phyloP scores from a whole-genome alignment of 352 stramenopile species.

The Blastocystis sp. region DNA sequence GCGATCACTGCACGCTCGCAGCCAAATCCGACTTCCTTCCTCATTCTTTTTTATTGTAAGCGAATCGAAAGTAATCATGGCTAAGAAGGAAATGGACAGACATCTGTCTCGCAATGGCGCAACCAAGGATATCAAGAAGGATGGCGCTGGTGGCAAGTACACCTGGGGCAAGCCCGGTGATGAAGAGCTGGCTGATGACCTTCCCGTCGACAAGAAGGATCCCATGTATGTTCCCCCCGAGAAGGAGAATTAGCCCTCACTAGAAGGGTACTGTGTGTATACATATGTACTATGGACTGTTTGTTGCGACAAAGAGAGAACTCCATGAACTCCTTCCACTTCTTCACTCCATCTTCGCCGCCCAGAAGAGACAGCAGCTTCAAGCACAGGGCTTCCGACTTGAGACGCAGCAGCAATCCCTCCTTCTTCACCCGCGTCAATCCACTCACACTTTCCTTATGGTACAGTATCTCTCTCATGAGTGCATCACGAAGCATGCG shows the following conservation, averaged over 20 bases:
- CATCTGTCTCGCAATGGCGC: constrained; percentile 70
- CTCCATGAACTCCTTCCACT: background rate
- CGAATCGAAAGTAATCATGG: constrained; percentile 17
- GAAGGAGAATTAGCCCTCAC: constrained; percentile 67
- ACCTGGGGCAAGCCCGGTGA: constrained; percentile 72
- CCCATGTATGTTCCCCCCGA: constrained; percentile 70
- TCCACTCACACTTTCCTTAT: background rate
- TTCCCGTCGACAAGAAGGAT: constrained; percentile 70
- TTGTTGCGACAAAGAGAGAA: constrained; percentile 1
- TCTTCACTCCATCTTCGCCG: background rate
- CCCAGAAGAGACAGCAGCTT: background rate
- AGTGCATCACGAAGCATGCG: background rate
- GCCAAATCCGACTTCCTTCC: background rate
- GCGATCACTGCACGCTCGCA: constrained; percentile 7
- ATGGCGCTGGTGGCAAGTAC: constrained; percentile 71
- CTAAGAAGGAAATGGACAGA: constrained; percentile 70
- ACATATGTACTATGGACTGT: constrained; percentile 21
- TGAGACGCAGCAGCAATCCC: background rate
- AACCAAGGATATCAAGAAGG: constrained; percentile 66
- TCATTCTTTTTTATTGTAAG: constrained; percentile 47
- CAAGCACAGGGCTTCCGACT: background rate
- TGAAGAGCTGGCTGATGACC: constrained; percentile 65
- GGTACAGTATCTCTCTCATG: background rate
- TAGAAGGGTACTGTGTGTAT: background rate
- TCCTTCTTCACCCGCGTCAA: background rate